These are phyloP conservation scores for Aurantiochytrium sp. DNA, from an alignment of 108 stramenopile genomes.

Conservation along the genomic window DNA sequence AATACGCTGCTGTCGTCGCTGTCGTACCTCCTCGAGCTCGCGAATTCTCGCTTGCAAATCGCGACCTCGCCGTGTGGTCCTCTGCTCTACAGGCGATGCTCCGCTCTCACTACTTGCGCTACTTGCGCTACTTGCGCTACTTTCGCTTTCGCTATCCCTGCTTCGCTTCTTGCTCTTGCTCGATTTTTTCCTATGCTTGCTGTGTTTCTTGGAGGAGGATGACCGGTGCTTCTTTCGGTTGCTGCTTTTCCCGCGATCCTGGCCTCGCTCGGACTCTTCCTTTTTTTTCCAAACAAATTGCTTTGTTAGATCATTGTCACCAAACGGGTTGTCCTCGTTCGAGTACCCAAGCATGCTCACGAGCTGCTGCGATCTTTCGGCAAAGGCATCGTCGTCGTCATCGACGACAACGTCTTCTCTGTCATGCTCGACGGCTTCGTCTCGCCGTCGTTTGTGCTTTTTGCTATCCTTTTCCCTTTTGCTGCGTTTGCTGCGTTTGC, in stretches of 20 bases:
- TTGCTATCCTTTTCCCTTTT: not conserved
- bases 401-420: not conserved
- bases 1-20: conserved; percentile 69
- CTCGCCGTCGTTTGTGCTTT: not conserved
- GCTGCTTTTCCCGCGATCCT: not conserved
- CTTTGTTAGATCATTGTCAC: conserved; percentile 88
- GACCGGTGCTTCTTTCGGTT: conserved; percentile 24
- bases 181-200: not conserved
- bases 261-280: conserved; percentile 42
- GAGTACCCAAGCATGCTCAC: conserved; percentile 75
- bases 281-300: conserved; percentile 92
- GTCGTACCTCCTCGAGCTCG: conserved; percentile 90
- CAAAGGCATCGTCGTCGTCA: not conserved
- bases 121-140: not conserved
- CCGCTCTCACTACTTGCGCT: not conserved
- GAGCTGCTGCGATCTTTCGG: not conserved
- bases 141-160: conserved; percentile 11
- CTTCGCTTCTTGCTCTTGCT: no score
- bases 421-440: not conserved
- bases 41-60: conserved; percentile 51
- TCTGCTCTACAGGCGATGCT: not conserved
- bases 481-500: not conserved
- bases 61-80: not conserved
- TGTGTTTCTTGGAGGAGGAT: not conserved
- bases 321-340: conserved; percentile 93